Evolutionary conservation across 768 basidiomycete genomes (phyloP).

Genomic region (Floccularia luteovirens): DNA sequence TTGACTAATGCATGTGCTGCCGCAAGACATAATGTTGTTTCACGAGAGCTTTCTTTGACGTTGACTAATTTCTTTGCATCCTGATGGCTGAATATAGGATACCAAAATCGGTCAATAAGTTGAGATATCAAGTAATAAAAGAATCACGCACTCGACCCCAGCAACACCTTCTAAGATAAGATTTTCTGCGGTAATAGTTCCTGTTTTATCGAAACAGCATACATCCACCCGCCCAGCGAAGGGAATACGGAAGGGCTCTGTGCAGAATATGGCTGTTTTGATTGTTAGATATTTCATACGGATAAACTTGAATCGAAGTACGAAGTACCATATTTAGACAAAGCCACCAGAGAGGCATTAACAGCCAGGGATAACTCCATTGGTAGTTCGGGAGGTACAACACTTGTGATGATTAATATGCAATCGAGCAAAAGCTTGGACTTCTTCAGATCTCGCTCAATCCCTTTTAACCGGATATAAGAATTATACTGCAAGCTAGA

Average conservation of each 20-base stretch:
- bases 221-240: slow-evolving; percentile 94
- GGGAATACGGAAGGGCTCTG: slow-evolving; percentile 97
- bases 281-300: slow-evolving; percentile 1
- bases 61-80: slow-evolving; percentile 66
- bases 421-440: slow-evolving; percentile 94
- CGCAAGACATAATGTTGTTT: slow-evolving; percentile 85
- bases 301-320: neutral
- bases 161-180: slow-evolving; percentile 91
- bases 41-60: slow-evolving; percentile 66
- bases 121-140: slow-evolving; percentile 4
- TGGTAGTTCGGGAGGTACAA: slow-evolving; percentile 95
- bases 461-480: slow-evolving; percentile 39
- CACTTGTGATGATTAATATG: slow-evolving; percentile 92
- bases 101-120: neutral
- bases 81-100: slow-evolving; percentile 35
- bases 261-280: slow-evolving; percentile 88
- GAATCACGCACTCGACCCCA: slow-evolving; percentile 73
- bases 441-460: slow-evolving; percentile 89
- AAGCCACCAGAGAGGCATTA: slow-evolving; percentile 87
- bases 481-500: neutral
- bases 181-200: slow-evolving; percentile 95
- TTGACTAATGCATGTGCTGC: slow-evolving; percentile 93
- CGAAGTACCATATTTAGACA: slow-evolving; percentile 82
- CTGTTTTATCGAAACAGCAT: slow-evolving; percentile 99
- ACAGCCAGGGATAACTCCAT: slow-evolving; percentile 98